Conservation (phyloP, 1,284 basidiomycete species). For the Earliella scabrosa region DNA sequence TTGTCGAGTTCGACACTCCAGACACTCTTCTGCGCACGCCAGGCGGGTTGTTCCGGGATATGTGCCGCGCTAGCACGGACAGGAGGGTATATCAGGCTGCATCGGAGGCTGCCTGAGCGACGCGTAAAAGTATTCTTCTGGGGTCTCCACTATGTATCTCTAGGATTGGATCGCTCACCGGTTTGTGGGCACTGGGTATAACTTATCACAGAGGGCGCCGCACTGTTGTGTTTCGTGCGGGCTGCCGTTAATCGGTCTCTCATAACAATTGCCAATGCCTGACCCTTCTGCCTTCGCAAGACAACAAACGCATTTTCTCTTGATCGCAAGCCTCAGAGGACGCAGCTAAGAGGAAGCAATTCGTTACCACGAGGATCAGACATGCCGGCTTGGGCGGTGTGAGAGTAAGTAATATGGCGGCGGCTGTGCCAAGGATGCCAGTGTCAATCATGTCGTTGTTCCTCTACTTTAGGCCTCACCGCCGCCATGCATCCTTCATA, state of each 20-base stretch:
- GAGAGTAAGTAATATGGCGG: background rate
- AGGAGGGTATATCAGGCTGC: constrained; percentile 40
- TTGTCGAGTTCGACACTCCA: constrained; percentile 77
- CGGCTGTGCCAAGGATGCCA: constrained; percentile 8
- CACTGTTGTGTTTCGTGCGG: background rate
- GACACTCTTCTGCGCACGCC: constrained; percentile 57
- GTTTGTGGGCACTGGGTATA: background rate
- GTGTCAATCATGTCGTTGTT: background rate
- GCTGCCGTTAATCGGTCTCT: background rate
- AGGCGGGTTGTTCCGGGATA: constrained; percentile 67
- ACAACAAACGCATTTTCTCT: too few relatives aligned
- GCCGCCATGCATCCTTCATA: background rate
- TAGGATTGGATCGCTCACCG: background rate
- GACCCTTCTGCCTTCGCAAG: too few relatives aligned
- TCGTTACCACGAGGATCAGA: background rate
- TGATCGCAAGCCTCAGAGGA: too few relatives aligned
- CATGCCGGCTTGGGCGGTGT: background rate
- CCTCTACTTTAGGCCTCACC: constrained; percentile 2
- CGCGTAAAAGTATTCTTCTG: background rate
- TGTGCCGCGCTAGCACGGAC: constrained; percentile 72
- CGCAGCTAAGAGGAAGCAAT: too few relatives aligned
- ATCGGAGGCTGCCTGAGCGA: constrained; percentile 5
- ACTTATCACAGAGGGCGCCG: background rate
- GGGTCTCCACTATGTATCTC: constrained; percentile 5
- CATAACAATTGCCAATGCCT: too few relatives aligned